These are phyloP conservation scores for Neopestalotiopsis sp. DNA, from an alignment of 2,329 filamentous ascomycete genomes.

Conservation along the genomic window DNA sequence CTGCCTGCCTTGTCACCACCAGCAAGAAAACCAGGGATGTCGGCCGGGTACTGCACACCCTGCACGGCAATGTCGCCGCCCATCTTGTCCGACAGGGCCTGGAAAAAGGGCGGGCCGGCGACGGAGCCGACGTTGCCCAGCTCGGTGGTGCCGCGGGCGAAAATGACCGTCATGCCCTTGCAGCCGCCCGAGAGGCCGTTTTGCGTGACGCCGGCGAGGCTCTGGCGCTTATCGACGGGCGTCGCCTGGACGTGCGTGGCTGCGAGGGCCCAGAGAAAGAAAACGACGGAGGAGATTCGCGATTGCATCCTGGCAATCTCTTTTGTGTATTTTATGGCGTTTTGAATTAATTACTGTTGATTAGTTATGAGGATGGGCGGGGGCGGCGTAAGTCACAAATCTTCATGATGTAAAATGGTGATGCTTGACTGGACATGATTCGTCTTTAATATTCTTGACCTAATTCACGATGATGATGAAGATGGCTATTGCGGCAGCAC, in stretches of 20 bases:
- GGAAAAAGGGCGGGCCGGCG: slow-evolving; percentile 57
- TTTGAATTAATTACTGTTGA: not conserved
- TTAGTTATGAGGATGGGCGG: not conserved
- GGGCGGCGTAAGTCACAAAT: not conserved
- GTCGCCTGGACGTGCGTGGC: slow-evolving; percentile 1
- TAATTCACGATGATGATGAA: too few species aligned
- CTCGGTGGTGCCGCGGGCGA: slow-evolving; percentile 62
- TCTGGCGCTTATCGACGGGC: slow-evolving; percentile 19
- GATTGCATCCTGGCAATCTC: slow-evolving; percentile 6
- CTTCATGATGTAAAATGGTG: not conserved
- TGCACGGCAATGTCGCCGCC: slow-evolving; percentile 55
- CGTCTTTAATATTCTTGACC: not conserved
- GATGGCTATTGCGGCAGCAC: not conserved
- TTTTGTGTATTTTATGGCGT: too few species aligned
- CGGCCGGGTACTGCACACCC: slow-evolving; percentile 59
- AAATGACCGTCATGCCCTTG: slow-evolving; percentile 57
- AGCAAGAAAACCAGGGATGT: slow-evolving; percentile 48
- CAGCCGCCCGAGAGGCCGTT: slow-evolving; percentile 33
- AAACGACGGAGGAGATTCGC: not conserved
- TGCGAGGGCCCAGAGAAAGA: slow-evolving; percentile 15
- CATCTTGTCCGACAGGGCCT: slow-evolving; percentile 46
- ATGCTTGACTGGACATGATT: not conserved
- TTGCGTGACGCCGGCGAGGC: slow-evolving; percentile 13
- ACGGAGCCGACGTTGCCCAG: slow-evolving; percentile 55
- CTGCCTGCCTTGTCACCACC: slow-evolving; percentile 52